Base-by-base conservation (phyloP, 768 basidiomycete genomes). In the Hericium alpestre region DNA sequence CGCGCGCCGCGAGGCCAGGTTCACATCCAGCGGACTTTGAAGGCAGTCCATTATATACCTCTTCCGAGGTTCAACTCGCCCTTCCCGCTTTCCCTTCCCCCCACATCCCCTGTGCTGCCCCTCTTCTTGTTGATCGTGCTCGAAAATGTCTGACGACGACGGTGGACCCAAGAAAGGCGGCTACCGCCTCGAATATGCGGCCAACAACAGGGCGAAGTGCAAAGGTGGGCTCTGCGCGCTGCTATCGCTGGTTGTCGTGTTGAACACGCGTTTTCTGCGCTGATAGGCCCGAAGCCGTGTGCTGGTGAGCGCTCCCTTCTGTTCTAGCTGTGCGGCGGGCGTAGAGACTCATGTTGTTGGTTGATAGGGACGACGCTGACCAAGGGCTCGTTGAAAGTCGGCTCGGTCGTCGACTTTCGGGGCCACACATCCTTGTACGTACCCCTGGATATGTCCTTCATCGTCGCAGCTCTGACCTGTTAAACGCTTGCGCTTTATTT, bases 181-280 rank as follows among this genome's bases (percentile, higher is more conserved):
- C 59, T 91, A 91, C 73, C 82, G 89, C 63, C 73, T 91, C 43
- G 89, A 91, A 70, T 90, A 90, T 70, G 82, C 89, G 53, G 58
- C 71, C 48, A 83, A 81, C 56, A 76, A 72, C 58, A 78, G 88
- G 58, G 75, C 87, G 38, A 87, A 87, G 72, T 91, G 88, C 73
- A 90, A 87, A 76, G 89, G 88, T 86, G n/a, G 20, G 43, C 20
- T n/a, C 43, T 46, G 59, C 53, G 59, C 59, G 48, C 61, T 58
- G 59, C 63, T 66, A 54, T 68, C 57, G 59, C 63, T 60, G 63
- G 62, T 61, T 38, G 25, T 15, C 16, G 8, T 65, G 57, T 59
- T 65, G 66, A 63, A 55, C 59, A 51, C 49, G 59, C 51, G 58
- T 62, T 67, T 58, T 61, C 59, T 59, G 58, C 51, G 53, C 58